Evolutionary conservation across 73 alveolate species (phyloP).

Genomic region (Halteria grandinella): DNA sequence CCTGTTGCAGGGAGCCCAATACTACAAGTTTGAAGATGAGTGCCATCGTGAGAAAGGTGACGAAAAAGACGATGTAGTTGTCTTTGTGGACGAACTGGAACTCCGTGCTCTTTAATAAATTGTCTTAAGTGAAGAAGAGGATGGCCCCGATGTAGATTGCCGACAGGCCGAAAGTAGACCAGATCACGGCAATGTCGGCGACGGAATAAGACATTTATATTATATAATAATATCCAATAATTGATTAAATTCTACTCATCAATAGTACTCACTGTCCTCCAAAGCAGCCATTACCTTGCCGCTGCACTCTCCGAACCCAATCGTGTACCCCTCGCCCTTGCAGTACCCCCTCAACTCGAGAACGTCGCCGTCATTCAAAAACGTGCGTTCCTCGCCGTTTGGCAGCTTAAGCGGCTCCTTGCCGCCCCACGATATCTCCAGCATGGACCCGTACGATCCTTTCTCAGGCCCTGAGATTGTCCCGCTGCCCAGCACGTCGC

Average conservation of each 20-base stretch:
- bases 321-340: constrained; percentile 70
- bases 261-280: constrained; percentile 45
- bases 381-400: constrained; percentile 84
- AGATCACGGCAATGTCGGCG: too few species aligned
- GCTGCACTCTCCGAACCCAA: constrained; percentile 75
- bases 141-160: too few species aligned
- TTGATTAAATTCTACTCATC: neutral
- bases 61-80: too few species aligned
- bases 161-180: too few species aligned
- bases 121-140: too few species aligned
- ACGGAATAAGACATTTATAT: too few species aligned
- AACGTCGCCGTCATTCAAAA: constrained; percentile 84
- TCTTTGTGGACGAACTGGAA: too few species aligned
- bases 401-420: constrained; percentile 76
- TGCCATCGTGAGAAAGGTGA: too few species aligned
- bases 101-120: too few species aligned
- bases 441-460: constrained; percentile 80
- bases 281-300: constrained; percentile 67
- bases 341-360: constrained; percentile 76
- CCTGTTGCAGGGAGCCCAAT: too few species aligned
- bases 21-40: too few species aligned
- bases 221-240: too few species aligned
- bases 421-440: constrained; percentile 90
- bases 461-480: constrained; percentile 86
- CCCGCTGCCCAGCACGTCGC: constrained; percentile 93